Base-by-base conservation (phyloP, 306 rosid species). In the Inga oerstediana region DNA sequence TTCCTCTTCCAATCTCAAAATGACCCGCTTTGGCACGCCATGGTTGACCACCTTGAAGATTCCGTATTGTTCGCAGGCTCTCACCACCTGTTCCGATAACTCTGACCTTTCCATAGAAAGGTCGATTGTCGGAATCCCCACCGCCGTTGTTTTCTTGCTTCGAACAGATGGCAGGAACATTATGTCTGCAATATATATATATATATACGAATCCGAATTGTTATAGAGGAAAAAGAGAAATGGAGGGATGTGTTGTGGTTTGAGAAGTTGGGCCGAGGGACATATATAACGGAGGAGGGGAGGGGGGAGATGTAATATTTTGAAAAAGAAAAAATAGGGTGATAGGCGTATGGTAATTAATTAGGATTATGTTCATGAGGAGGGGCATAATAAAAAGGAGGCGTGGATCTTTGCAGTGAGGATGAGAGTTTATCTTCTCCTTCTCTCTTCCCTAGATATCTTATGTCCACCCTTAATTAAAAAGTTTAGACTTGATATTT, bases 41-140 rank as follows among this genome's bases (percentile, higher is more conserved):
- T 96, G 99, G 85, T 94, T 96, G 44, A 94, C 91, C 75, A 92
- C 91, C 89, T 91, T 94, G 83, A 96, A 96, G 88, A 94, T 87
- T 34, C 97, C 99, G 32, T 88, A 91, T 48, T 96, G 89, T 45
- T 96, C 94, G 24, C 95, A 91, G 7, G 98, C 98, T 66, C 75
- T 84, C 30, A 94, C 92, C 17, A 92, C 79, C 4, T 62, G 30
- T 65, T 90, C 83, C 44, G 93, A 78, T 8, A 92, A 58, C 87
- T 79, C 80, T n/a, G 98, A 79, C 85, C 88, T 80, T 45, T 85
- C 89, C 65, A 79, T 52, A 0, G 93, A 92, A 58, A 94, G 94
- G 89, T 96, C 97, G 24, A 96, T 84, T 0, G 92, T 91, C 24
- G 97, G 98, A 87, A 96, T 88, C 34, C 97, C 97, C 12, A 91